Conservation (phyloP, 2,329 filamentous ascomycete species). For the Aspergillus terreus region DNA sequence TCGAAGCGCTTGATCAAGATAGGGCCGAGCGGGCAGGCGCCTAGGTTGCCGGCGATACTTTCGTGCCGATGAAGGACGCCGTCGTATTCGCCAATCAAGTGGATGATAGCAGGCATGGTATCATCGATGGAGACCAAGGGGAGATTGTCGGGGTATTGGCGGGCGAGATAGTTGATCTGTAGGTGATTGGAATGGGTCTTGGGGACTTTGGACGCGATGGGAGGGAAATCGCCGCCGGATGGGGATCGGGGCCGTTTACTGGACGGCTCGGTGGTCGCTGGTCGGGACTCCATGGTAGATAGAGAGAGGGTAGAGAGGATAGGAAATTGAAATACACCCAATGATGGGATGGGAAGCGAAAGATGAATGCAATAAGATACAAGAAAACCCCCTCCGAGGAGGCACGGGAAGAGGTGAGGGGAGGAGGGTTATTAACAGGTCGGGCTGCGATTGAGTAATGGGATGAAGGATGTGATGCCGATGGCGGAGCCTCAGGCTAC, state of each 20-base stretch:
- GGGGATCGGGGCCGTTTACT: constrained; percentile 46
- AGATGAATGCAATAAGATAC: not conserved
- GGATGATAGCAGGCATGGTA: constrained; percentile 68
- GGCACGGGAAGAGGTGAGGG: not conserved
- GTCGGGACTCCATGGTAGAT: constrained; percentile 32
- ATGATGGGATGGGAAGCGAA: not conserved
- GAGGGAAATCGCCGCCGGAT: constrained; percentile 36
- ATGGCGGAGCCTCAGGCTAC: constrained; percentile 21
- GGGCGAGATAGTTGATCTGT: constrained; percentile 65
- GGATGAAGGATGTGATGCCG: constrained; percentile 16
- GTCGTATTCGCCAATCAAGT: constrained; percentile 75
- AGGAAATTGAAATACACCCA: not conserved
- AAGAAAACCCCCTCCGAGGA: not conserved
- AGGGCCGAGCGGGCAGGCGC: constrained; percentile 76
- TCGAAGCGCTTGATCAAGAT: constrained; percentile 84
- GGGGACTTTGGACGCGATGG: constrained; percentile 47
- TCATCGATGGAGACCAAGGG: constrained; percentile 63
- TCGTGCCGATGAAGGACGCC: constrained; percentile 81
- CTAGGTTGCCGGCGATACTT: constrained; percentile 79
- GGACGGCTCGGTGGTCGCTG: constrained; percentile 34
- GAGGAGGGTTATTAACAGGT: not conserved
- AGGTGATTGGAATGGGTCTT: constrained; percentile 57
- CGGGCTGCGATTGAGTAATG: constrained; percentile 16
- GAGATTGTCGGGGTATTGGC: constrained; percentile 59
- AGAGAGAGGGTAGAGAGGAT: not conserved